Evolutionary conservation across 805 yeast species (phyloP), one percentile per base, ranked within the genome.

Genomic region (Barnettozyma wickerhamii): DNA sequence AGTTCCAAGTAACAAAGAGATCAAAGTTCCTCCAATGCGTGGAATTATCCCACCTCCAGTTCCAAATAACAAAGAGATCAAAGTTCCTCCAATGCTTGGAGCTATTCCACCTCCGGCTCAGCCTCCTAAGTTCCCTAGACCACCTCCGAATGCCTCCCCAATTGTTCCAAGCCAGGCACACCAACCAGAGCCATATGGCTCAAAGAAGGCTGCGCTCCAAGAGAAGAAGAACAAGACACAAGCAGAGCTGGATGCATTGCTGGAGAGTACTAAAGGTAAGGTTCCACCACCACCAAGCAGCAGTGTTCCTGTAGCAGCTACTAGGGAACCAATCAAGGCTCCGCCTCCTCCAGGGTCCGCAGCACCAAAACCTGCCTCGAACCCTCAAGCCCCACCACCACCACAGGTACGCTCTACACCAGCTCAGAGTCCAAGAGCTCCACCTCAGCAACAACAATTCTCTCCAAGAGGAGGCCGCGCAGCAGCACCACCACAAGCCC

Each of bases 11-110:
- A 18, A n/a, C 4, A 13, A 15, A 18, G 26, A 10, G 21, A 21
- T 30, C n/a, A 35, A 28, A 7, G 27, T 31, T 13, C 40, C 46
- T 7, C 41, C 46, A 14, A 36, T 26, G 13, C 27, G 23, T 26
- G 12, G 21, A n/a, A n/a, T n/a, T n/a, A n/a, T 6, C 19, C 38
- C 38, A 19, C 28, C 35, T 2, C 19, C 19, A 5, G 38, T 32
- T n/a, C 35, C 35, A 19, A 24, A 7, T 17, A 7, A 10, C 34
- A 19, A 18, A 6, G 15, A 18, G 12, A 26, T 26, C 30, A 18
- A n/a, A 26, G 20, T 15, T 12, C 31, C 37, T 4, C 37, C 37
- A 34, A 17, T n/a, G 15, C 23, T 26, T 14, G 4, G 19, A n/a
- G 18, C 32, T n/a, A 7, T 7, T 7, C 23, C 33, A 18, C 19